Base-by-base conservation (phyloP, 176 grass and related monocot genomes). In the Ensete glaucum region DNA sequence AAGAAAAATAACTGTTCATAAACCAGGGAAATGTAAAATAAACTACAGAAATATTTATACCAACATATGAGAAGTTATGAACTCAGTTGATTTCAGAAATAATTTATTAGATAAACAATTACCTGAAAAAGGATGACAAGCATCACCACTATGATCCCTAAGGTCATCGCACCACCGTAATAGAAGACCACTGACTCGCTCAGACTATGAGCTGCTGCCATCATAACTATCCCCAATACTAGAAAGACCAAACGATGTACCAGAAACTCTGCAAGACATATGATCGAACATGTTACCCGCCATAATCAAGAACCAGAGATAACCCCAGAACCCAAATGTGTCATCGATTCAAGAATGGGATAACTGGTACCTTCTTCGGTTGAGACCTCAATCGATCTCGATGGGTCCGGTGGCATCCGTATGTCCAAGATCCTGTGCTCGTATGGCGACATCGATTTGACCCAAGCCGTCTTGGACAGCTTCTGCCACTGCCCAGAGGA, bases 81-180 rank as follows among this genome's bases (percentile, higher is more conserved):
- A 16, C 57, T n/a, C 57, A 60, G 6, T 8, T 21, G 55, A 60
- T 60, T 60, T n/a, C 14, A 43, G 34, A 60, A 60, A 7, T 71
- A 51, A 80, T 9, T 53, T 17, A 22, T 76, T 7, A 56, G 69
- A 22, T 69, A 56, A 52, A 34, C 14, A 50, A 77, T 83, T 81
- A 98, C 94, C 94, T 98, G 94, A 82, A 89, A 91, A 71, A 98
- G 90, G 81, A 98, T 79, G 49, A 97, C 85, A 58, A 98, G 78
- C 66, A 98, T 19, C 53, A 98, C 88, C 75, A 93, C 72, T 69
- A 98, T 78, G 77, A 98, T 91, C 55, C 94, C 90, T 1, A 98
- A 84, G 0, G 90, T 98, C 88, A 98, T 98, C 0, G 90, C 90
- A 24, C 94, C 87, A 12, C 94, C 90, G 50, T 98, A 98, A 82